Conservation (phyloP, 208 protist genomes). For the Strigomonas culicis region DNA sequence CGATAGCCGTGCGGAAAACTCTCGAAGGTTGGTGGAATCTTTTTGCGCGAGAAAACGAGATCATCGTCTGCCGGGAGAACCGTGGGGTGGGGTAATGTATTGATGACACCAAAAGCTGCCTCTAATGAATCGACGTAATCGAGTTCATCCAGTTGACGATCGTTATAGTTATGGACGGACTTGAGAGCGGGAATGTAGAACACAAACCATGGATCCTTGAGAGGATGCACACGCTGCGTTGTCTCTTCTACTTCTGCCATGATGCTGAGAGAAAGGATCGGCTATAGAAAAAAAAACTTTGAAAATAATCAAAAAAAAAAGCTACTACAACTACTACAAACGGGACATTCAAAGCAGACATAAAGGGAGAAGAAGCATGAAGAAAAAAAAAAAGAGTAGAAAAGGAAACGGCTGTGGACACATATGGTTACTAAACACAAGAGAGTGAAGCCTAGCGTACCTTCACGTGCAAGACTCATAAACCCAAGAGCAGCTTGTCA, state of each 20-base stretch:
- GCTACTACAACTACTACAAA: background rate
- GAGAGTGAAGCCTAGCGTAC: background rate
- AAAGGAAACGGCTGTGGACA: background rate
- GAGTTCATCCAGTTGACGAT: conserved; percentile 47
- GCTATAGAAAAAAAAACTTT: background rate
- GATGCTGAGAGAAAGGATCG: too few relatives aligned
- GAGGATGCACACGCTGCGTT: conserved; percentile 31
- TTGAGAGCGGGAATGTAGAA: conserved; percentile 67
- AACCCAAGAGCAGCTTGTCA: too few relatives aligned
- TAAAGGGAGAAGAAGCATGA: background rate
- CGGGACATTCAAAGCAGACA: background rate
- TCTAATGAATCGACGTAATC: conserved; percentile 76
- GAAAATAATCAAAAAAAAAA: background rate
- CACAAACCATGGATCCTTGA: conserved; percentile 83
- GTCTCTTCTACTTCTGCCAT: background rate
- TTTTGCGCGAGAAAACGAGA: conserved; percentile 74
- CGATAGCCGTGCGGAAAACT: conserved; percentile 68
- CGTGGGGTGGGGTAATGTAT: conserved; percentile 60
- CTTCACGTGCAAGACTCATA: conserved; percentile 3
- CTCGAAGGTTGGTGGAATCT: conserved; percentile 69
- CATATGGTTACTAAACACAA: background rate
- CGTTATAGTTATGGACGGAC: conserved; percentile 36
- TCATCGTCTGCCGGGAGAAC: conserved; percentile 61
- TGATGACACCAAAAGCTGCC: conserved; percentile 67
- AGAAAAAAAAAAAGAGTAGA: conserved; percentile 6